Base-by-base conservation (phyloP, 2,329 filamentous ascomycete species). In the Aspergillus chevalieri region DNA sequence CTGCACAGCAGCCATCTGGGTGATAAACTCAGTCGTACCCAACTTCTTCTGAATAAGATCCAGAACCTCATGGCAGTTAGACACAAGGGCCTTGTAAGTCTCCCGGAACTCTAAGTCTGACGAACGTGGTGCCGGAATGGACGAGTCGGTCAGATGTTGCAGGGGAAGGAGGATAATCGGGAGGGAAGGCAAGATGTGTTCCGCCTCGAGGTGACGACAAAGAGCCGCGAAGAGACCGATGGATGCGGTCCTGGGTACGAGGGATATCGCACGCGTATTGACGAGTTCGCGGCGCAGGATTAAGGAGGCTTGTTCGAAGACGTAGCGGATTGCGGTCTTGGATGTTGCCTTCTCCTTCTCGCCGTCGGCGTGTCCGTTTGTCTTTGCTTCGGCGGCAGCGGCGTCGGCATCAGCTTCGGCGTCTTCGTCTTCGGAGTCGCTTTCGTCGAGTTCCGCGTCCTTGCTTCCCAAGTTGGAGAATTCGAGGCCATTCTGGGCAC, bases 41-140 rank as follows among this genome's bases (percentile, higher is more conserved):
- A 95, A 77, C 64, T 87, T 90, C 74, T 85, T 86, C 73, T 95
- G 90, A 51, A 98, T 66, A n/a, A 79, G 73, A 55, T 89, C 86
- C 75, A 97, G 84, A 9, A 91, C 76, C 59, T 92, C 86, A 56
- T 86, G 81, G 4, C 87, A 86, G 50, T 85, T 84, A 38, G 81
- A 78, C 58, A 86, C 83, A 30, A 98, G 75, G 0, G 76, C 76
- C 55, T 89, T 86, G 67, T 91, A 86, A 17, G 78, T 80, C 5
- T 78, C 75, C 57, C 80, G 82, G 74, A 91, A 92, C 0, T 73
- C 65, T 49, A 85, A 81, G 59, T 92, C 87, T 5, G 80, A 80
- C 21, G 85, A 87, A 55, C 83, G 84, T 0, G 89, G 87, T 12
- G 80, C 73, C 0, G 86, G 81, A 45, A 92, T 89, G 1, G 81